Percentiles rank a stretch among this genome's conserved stretches.
These are phyloP conservation scores for Umbellularia californica DNA, from an alignment of 164 flowering plant genomes.

Conservation along the genomic window DNA sequence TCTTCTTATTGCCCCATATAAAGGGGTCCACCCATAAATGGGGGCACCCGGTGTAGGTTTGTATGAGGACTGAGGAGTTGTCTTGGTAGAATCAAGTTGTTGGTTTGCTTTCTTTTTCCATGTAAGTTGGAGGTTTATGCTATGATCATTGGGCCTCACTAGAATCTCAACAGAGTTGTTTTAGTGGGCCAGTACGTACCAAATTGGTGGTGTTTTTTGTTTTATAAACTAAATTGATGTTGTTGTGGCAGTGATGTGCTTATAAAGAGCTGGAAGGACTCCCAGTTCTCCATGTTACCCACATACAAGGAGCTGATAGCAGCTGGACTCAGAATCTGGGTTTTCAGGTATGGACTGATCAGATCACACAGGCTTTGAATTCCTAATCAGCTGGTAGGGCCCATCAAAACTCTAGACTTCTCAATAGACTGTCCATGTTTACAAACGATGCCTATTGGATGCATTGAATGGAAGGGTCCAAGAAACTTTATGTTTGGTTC, in stretches of 20 bases:
- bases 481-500: too few species aligned
- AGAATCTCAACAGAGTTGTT: neutral
- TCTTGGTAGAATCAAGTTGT: too few species aligned
- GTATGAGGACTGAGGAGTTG: too few species aligned
- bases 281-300: constrained; percentile 59
- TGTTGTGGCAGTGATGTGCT: constrained; percentile 52
- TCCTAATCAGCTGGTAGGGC: neutral
- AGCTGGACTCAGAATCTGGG: constrained; percentile 83
- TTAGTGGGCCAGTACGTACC: neutral
- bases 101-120: too few species aligned
- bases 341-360: constrained; percentile 61
- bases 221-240: neutral
- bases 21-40: too few species aligned
- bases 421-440: too few species aligned
- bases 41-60: too few species aligned
- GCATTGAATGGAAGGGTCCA: too few species aligned
- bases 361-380: neutral
- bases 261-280: constrained; percentile 62
- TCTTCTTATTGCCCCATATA: too few species aligned
- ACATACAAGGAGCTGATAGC: constrained; percentile 64
- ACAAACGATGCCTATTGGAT: too few species aligned
- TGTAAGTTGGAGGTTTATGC: neutral
- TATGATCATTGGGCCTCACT: neutral
- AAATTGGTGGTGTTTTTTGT: neutral
- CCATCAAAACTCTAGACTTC: neutral